Conservation (phyloP, 2,329 filamentous ascomycete species). For the Aspergillus vadensis region DNA sequence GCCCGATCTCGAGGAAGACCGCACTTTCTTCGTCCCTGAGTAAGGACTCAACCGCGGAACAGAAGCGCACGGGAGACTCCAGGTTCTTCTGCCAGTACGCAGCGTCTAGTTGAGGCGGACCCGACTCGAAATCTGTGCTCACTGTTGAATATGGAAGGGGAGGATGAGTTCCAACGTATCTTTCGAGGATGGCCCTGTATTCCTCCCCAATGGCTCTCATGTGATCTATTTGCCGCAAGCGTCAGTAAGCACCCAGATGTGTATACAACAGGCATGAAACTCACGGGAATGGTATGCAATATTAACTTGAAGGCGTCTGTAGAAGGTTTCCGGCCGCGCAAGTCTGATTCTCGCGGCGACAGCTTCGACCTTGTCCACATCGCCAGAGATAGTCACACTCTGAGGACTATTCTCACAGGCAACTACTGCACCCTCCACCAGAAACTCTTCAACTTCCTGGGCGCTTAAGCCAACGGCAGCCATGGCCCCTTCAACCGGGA, state of each 20-base stretch:
- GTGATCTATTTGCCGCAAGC: not conserved
- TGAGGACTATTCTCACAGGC: slow-evolving; percentile 22
- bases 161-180: too few species aligned
- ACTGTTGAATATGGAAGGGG: too few species aligned
- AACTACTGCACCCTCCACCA: slow-evolving; percentile 11
- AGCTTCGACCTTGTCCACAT: slow-evolving; percentile 7
- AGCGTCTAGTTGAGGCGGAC: too few species aligned
- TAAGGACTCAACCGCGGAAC: not conserved
- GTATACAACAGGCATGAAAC: slow-evolving; percentile 5
- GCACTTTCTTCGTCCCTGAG: slow-evolving; percentile 4
- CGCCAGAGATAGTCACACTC: slow-evolving; percentile 23
- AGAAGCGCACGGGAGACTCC: slow-evolving; percentile 23
- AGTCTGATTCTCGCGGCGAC: slow-evolving; percentile 12
- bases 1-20: slow-evolving; percentile 36
- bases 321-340: slow-evolving; percentile 6
- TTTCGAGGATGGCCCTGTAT: slow-evolving; percentile 4
- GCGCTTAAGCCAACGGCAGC: slow-evolving; percentile 17
- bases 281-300: slow-evolving; percentile 24
- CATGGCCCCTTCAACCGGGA: slow-evolving; percentile 25
- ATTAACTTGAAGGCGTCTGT: slow-evolving; percentile 18
- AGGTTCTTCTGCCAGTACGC: slow-evolving; percentile 27
- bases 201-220: slow-evolving; percentile 18
- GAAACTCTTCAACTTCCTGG: slow-evolving; percentile 5
- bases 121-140: too few species aligned
- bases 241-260: too few species aligned